Evolutionary conservation across 1,139 yeast species (phyloP).

Genomic region (Nematodospora anomalae): DNA sequence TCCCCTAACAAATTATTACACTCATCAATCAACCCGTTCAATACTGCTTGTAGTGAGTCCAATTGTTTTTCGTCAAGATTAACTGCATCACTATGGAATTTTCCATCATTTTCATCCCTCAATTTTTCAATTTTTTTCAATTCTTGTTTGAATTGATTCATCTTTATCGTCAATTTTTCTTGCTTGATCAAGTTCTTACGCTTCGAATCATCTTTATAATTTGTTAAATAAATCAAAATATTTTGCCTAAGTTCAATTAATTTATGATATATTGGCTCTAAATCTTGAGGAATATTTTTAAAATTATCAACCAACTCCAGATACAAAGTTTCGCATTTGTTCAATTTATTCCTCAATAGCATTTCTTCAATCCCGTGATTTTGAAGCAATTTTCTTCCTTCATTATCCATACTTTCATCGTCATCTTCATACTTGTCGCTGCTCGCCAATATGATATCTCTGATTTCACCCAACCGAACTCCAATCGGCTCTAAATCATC

Average conservation of each 20-base stretch:
- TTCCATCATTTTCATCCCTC: conserved; percentile 35
- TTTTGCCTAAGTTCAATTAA: conserved; percentile 39
- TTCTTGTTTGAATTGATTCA: conserved; percentile 22
- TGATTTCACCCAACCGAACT: conserved; percentile 67
- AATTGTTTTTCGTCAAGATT: conserved; percentile 22
- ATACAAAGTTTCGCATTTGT: conserved; percentile 57
- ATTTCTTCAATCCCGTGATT: conserved; percentile 54
- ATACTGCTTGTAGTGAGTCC: conserved; percentile 50
- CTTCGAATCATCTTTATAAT: conserved; percentile 25
- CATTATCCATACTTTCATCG: conserved; percentile 19
- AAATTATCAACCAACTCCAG: conserved; percentile 52
- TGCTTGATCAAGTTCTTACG: conserved; percentile 34
- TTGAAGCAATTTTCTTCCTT: conserved; percentile 1
- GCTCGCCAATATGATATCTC: conserved; percentile 53
- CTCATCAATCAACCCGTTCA: conserved; percentile 77
- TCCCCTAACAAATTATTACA: conserved; percentile 76
- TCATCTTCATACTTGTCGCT: conserved; percentile 34
- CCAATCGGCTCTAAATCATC: conserved; percentile 80
- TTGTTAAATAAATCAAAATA: conserved; percentile 36
- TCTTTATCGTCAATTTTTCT: conserved; percentile 11
- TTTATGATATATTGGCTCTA: conserved; percentile 51
- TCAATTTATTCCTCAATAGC: conserved; percentile 57
- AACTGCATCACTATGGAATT: conserved; percentile 24
- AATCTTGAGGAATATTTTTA: conserved; percentile 55
- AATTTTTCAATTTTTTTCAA: conserved; percentile 32